These are phyloP conservation scores for Silene latifolia DNA, from an alignment of 148 eudicot genomes.

Conservation along the genomic window DNA sequence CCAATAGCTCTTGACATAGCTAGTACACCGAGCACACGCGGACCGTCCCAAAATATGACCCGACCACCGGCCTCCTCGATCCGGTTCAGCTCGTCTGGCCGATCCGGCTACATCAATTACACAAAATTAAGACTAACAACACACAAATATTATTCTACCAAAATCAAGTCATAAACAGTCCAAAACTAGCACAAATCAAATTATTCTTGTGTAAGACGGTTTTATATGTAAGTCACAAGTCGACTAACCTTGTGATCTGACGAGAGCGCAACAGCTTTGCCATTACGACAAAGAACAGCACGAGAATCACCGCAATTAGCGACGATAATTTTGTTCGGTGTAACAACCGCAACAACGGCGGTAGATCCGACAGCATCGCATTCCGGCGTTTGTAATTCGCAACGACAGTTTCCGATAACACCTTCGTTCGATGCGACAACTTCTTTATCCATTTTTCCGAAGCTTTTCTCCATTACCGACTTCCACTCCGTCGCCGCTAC, in stretches of 20 bases:
- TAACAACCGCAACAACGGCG: conserved; percentile 62
- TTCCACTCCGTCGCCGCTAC: conserved; percentile 33
- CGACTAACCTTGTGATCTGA: conserved; percentile 61
- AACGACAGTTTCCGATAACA: conserved; percentile 46
- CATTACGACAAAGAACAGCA: conserved; percentile 58
- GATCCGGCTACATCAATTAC: conserved; percentile 53
- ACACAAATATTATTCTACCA: too few species aligned
- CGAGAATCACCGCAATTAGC: conserved; percentile 82
- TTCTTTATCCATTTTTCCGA: conserved; percentile 67
- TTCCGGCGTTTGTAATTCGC: conserved; percentile 65
- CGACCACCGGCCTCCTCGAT: conserved; percentile 76
- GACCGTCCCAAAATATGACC: conserved; percentile 64
- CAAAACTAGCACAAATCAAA: too few species aligned
- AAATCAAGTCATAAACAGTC: too few species aligned
- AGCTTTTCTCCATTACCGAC: conserved; percentile 62
- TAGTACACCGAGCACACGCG: conserved; percentile 70
- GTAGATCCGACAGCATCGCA: conserved; percentile 84
- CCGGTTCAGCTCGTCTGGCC: conserved; percentile 71
- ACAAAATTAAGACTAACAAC: too few species aligned
- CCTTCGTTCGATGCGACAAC: conserved; percentile 28
- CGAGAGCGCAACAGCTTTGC: conserved; percentile 54
- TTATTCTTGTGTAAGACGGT: background rate
- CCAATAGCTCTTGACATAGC: conserved; percentile 98
- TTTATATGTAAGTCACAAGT: background rate
- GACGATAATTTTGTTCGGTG: conserved; percentile 52